Percentiles rank a stretch among this genome's conserved stretches.
These are phyloP conservation scores for Cytidiella melzeri DNA, from an alignment of 768 basidiomycete genomes.

Conservation along the genomic window DNA sequence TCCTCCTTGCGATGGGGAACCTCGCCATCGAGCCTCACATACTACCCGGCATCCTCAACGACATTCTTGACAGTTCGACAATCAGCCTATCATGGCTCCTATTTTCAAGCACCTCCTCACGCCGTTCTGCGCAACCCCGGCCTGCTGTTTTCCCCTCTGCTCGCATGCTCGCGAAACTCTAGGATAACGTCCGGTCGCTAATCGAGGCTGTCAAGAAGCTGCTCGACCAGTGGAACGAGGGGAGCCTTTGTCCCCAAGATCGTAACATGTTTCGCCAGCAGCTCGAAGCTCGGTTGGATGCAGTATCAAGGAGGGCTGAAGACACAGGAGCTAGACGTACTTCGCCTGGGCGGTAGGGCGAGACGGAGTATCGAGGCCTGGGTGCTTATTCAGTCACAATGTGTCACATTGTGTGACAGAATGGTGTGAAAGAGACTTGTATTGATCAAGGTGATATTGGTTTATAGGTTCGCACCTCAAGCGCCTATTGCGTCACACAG, in stretches of 20 bases:
- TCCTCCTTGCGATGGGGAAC: slow-evolving; percentile 80
- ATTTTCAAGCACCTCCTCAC: slow-evolving; percentile 84
- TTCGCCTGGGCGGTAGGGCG: slow-evolving; percentile 78
- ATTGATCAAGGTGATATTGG: too few relatives aligned
- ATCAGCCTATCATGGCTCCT: slow-evolving; percentile 82
- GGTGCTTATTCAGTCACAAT: too few relatives aligned
- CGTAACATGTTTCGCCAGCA: slow-evolving; percentile 71
- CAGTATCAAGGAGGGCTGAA: slow-evolving; percentile 79
- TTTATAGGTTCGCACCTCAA: too few relatives aligned
- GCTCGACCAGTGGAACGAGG: slow-evolving; percentile 79
- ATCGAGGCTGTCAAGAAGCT: slow-evolving; percentile 82
- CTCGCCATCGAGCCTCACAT: slow-evolving; percentile 73
- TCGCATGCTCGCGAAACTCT: slow-evolving; percentile 87
- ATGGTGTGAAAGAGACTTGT: too few relatives aligned
- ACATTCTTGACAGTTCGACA: slow-evolving; percentile 98
- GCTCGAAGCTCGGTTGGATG: slow-evolving; percentile 59
- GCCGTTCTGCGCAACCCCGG: slow-evolving; percentile 77
- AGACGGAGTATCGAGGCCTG: slow-evolving; percentile 87
- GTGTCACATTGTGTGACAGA: too few relatives aligned
- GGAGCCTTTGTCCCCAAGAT: slow-evolving; percentile 75
- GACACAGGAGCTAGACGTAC: slow-evolving; percentile 73
- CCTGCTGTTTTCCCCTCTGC: slow-evolving; percentile 91
- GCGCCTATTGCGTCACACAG: too few relatives aligned
- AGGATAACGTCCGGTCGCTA: slow-evolving; percentile 73
- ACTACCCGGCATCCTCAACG: slow-evolving; percentile 72